phyloP scores from a whole-genome alignment of 2,329 filamentous ascomycete genomes.

The Paraconiothyrium sp. region DNA sequence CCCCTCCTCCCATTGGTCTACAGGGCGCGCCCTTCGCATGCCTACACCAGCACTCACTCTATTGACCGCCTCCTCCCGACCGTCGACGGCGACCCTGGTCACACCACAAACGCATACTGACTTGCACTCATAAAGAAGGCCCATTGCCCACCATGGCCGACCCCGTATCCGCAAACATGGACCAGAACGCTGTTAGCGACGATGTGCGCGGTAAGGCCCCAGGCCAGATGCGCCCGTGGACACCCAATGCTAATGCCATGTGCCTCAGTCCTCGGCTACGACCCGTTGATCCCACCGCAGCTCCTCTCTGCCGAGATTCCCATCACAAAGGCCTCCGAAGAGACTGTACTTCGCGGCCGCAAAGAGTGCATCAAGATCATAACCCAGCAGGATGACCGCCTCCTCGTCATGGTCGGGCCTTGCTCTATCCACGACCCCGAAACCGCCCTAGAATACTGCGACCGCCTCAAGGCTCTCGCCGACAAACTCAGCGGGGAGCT shows the following conservation, averaged over 20 bases:
- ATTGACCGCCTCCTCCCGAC: constrained; percentile 8
- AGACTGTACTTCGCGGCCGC: constrained; percentile 77
- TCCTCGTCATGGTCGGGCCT: constrained; percentile 92
- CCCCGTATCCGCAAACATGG: constrained; percentile 35
- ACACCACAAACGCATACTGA: constrained; percentile 9
- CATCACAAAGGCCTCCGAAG: constrained; percentile 65
- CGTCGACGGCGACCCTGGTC: background rate
- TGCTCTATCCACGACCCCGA: constrained; percentile 97
- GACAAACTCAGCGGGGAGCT: constrained; percentile 84
- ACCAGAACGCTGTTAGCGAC: constrained; percentile 53
- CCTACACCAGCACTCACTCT: background rate
- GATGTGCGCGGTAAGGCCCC: constrained; percentile 61
- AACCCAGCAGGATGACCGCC: constrained; percentile 81
- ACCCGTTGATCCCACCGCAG: constrained; percentile 88
- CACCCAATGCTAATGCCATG: constrained; percentile 11
- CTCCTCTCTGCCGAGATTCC: constrained; percentile 89
- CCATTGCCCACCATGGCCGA: constrained; percentile 20
- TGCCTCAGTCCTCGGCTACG: constrained; percentile 83
- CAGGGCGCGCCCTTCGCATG: constrained; percentile 3
- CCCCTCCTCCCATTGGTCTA: constrained; percentile 9
- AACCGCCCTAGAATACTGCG: constrained; percentile 87
- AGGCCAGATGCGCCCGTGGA: background rate
- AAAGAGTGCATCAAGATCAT: constrained; percentile 77
- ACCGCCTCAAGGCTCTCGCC: constrained; percentile 77
- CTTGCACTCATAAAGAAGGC: constrained; percentile 20